Evolutionary conservation across 192 early-diverging fungal species (phyloP).

Genomic region (Helicostylum pulchrum): DNA sequence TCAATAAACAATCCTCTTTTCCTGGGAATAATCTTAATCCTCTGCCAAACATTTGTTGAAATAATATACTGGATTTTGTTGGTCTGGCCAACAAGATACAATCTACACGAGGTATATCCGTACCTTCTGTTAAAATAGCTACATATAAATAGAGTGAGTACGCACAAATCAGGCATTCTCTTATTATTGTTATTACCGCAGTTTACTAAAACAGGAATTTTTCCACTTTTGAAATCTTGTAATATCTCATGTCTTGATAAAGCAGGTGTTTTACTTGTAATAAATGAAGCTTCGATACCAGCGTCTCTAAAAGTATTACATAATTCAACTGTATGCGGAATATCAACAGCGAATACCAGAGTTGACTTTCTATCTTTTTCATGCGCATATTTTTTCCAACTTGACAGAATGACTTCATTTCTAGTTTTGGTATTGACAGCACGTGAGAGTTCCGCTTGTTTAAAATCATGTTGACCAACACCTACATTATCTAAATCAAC

Average conservation of each 20-base stretch:
- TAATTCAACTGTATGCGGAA: slow-evolving; percentile 68
- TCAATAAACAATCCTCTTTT: slow-evolving; percentile 76
- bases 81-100: slow-evolving; percentile 85
- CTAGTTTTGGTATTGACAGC: slow-evolving; percentile 56
- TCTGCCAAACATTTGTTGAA: slow-evolving; percentile 96
- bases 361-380: slow-evolving; percentile 55
- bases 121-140: slow-evolving; percentile 61
- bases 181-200: slow-evolving; percentile 58
- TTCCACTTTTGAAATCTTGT: slow-evolving; percentile 53
- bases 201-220: slow-evolving; percentile 81
- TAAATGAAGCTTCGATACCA: slow-evolving; percentile 47
- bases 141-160: not conserved
- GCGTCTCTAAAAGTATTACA: slow-evolving; percentile 48
- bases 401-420: slow-evolving; percentile 64
- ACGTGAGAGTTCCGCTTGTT: slow-evolving; percentile 45
- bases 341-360: slow-evolving; percentile 87
- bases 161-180: not conserved
- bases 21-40: slow-evolving; percentile 67
- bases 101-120: slow-evolving; percentile 88
- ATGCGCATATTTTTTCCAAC: slow-evolving; percentile 53
- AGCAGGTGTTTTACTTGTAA: slow-evolving; percentile 56
- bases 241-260: slow-evolving; percentile 56
- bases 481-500: slow-evolving; percentile 51
- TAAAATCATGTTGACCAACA: slow-evolving; percentile 59
- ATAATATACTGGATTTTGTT: slow-evolving; percentile 77